Evolutionary conservation across 768 basidiomycete species (phyloP).

Genomic region (Boletus pseudopeckii): DNA sequence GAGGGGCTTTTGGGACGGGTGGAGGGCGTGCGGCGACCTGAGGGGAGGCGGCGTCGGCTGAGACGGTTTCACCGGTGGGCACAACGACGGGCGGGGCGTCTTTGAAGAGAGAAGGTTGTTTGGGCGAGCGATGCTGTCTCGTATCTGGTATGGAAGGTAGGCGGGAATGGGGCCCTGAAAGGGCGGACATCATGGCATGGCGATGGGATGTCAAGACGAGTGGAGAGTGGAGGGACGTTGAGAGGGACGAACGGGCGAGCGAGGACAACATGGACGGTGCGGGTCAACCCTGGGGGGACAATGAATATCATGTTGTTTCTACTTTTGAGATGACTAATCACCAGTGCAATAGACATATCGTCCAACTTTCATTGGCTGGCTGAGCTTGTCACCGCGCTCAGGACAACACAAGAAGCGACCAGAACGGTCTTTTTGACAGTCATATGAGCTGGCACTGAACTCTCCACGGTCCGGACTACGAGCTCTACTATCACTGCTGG

Average conservation of each 20-base stretch:
- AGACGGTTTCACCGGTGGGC: slow-evolving; percentile 44
- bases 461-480: too few relatives aligned
- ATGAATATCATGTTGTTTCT: neutral
- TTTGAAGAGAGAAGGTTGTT: slow-evolving; percentile 22
- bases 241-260: slow-evolving; percentile 12
- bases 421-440: too few relatives aligned
- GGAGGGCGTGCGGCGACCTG: slow-evolving; percentile 73
- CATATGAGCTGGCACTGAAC: too few relatives aligned
- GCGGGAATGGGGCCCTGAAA: slow-evolving; percentile 34
- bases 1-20: slow-evolving; percentile 60
- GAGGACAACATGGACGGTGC: slow-evolving; percentile 22
- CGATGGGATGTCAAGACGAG: slow-evolving; percentile 30
- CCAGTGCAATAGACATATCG: slow-evolving; percentile 1
- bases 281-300: neutral
- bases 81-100: slow-evolving; percentile 54
- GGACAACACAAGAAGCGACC: neutral
- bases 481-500: too few relatives aligned
- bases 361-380: slow-evolving; percentile 3
- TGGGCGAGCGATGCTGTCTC: slow-evolving; percentile 9
- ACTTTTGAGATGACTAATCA: slow-evolving; percentile 18
- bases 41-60: slow-evolving; percentile 61
- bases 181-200: slow-evolving; percentile 67
- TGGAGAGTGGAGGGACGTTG: neutral
- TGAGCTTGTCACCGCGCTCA: neutral
- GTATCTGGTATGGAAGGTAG: slow-evolving; percentile 19